Evolutionary conservation across 176 grass and related monocot genomes (phyloP), one percentile per base, ranked within the genome.

Genomic region (Sorghum bicolor): DNA sequence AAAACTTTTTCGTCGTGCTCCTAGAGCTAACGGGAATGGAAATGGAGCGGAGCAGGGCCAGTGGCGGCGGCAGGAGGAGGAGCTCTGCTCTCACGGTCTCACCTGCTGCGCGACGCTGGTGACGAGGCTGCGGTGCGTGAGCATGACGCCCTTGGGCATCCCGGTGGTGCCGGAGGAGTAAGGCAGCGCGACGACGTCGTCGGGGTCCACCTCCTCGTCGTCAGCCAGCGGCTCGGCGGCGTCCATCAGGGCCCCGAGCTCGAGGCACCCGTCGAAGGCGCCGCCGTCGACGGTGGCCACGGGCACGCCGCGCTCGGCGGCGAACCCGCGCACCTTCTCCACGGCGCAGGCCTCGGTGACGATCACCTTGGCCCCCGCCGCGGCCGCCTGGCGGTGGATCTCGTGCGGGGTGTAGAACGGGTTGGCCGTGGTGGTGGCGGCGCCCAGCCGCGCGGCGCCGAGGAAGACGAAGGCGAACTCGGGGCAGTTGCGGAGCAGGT

Each of bases 21-120:
- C 1, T n/a, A 24, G 6, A 26, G 10, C 36, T 2, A 34, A 32
- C 38, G 68, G 68, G 68, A 10, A 71, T 28, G 15, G 70, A 60
- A 60, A 60, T 25, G 25, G 39, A 66, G 44, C 20, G 78, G 70
- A 41, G 15, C 12, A 68, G 25, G 6, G 16, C 16, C 33, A 19
- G 22, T 4, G 10, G 61, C 6, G 5, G n/a, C 5, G 0, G 38
- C 20, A 24, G 8, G 41, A 29, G 24, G 10, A 20, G 32, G 64
- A 15, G 4, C 58, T 68, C 36, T 22, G 50, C 16, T 20, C 1
- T 17, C 37, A 33, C 9, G 13, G 7, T 5, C 87, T 84, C 33
- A 97, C 92, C 75, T 97, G 92, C 87, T 97, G 95, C 0, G 95
- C 90, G 39, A 97, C 92, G 83, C 95, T 97, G 64, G 95, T 97